phyloP scores from a whole-genome alignment of 208 protist genomes.

The Trypanosoma melophagium region DNA sequence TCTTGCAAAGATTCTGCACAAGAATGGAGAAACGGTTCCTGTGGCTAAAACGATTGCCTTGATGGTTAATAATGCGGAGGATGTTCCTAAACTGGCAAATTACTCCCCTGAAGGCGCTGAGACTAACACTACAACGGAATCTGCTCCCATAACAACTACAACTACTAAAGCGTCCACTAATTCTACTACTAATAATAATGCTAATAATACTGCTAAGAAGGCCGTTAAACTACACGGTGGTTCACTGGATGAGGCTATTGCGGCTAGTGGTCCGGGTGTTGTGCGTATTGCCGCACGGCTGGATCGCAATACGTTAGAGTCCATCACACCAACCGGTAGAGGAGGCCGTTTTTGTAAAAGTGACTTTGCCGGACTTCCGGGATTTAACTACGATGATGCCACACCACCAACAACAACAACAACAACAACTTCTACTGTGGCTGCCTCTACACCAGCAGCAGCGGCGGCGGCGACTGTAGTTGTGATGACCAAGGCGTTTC shows the following conservation, averaged over 20 bases:
- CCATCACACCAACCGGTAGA: slow-evolving; percentile 63
- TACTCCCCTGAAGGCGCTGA: slow-evolving; percentile 39
- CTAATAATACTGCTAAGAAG: too few relatives aligned
- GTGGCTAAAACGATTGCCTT: slow-evolving; percentile 88
- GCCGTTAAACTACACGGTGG: slow-evolving; percentile 45
- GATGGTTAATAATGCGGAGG: slow-evolving; percentile 79
- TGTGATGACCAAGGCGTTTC: slow-evolving; percentile 45
- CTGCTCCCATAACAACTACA: slow-evolving; percentile 15
- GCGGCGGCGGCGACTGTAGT: background rate
- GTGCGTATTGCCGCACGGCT: slow-evolving; percentile 76
- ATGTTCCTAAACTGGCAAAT: slow-evolving; percentile 27
- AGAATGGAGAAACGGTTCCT: slow-evolving; percentile 67
- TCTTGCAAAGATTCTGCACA: slow-evolving; percentile 93
- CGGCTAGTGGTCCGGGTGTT: slow-evolving; percentile 77
- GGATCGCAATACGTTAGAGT: slow-evolving; percentile 34
- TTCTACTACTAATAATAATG: slow-evolving; percentile 2
- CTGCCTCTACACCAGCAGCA: background rate
- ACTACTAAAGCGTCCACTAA: slow-evolving; percentile 6
- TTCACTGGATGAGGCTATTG: slow-evolving; percentile 62
- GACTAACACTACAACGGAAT: background rate
- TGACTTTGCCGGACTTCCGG: slow-evolving; percentile 73
- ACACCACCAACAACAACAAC: slow-evolving; percentile 1
- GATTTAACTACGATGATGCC: slow-evolving; percentile 79
- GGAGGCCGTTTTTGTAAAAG: slow-evolving; percentile 76
- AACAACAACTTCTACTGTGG: background rate